Base-by-base conservation (phyloP, 2,329 filamentous ascomycete species). In the Biscogniauxia mediterranea region DNA sequence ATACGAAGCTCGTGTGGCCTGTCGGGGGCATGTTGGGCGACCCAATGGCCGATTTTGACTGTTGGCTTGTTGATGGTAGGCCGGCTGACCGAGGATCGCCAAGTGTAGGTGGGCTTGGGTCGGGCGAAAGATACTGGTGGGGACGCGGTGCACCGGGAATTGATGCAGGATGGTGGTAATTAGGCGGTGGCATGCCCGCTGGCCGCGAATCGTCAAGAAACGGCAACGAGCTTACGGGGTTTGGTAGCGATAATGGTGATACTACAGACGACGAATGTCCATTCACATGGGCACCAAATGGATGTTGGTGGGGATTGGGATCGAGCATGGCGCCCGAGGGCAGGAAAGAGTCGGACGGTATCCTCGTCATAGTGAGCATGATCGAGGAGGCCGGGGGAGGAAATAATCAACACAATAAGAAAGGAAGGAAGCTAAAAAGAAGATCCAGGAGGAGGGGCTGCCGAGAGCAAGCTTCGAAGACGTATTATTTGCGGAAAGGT, bases 271-370 rank as follows among this genome's bases (percentile, higher is more conserved):
- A 65, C 52, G 73, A 66, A 42, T 73, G 71, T 62, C 68, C 68
- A 61, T 71, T 70, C 26, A 73, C 50, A 58, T 57, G 65, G 59
- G 60, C 60, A 62, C 61, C 66, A 66, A 57, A 69, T 19, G 70
- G 58, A 73, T 65, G 25, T 52, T 71, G 66, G 25, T 65, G 68
- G 50, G 74, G 73, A 66, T 69, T 71, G 28, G 66, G 66, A 54
- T 79, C 77, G 62, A 72, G 67, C 60, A 74, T 65, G 56, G 71
- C 73, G 64, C 76, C 75, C 54, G 74, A 74, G 11, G 79, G 77
- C 67, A 79, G 70, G 69, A 80, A 80, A 26, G 78, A 77, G 64
- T 81, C 77, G 61, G 76, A 72, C 38, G 75, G 74, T 38, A 79
- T 61, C 64, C 75, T 79, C 63, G 75, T 73, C 78, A 81, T 80